A percentile compares a stretch with the other conserved stretches of the same genome.
phyloP scores from a whole-genome alignment of 2,329 filamentous ascomycete genomes.

The Mollisia scopiformis region DNA sequence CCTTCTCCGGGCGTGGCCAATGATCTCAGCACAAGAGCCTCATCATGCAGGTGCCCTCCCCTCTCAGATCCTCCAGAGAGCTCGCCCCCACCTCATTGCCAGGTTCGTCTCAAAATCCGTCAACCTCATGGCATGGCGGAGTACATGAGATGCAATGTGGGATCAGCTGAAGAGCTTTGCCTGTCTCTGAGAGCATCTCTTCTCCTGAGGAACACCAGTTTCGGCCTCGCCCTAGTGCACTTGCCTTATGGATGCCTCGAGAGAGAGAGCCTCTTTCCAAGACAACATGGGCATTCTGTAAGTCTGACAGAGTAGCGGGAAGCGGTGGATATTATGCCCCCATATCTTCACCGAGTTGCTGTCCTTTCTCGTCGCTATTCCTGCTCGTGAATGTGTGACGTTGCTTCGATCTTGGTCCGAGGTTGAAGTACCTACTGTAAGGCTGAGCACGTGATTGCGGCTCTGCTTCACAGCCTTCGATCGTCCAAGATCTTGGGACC shows the following conservation, averaged over 20 bases:
- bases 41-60: neutral
- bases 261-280: too few species aligned
- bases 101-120: too few species aligned
- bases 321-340: neutral
- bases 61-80: too few species aligned
- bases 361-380: too few species aligned
- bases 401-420: neutral
- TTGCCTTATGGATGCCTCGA: too few species aligned
- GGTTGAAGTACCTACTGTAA: neutral
- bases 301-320: neutral
- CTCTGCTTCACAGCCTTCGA: neutral
- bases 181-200: too few species aligned
- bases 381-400: neutral
- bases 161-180: too few species aligned
- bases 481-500: neutral
- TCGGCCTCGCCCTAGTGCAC: neutral
- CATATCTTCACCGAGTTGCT: neutral
- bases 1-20: neutral
- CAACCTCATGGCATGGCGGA: neutral
- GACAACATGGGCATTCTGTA: neutral
- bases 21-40: too few species aligned
- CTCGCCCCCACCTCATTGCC: too few species aligned
- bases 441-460: neutral
- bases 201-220: neutral
- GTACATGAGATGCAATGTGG: neutral